Evolutionary conservation across 352 stramenopile genomes (phyloP), one percentile per base, ranked within the genome.

Genomic region (Pythium vanterpoolii): DNA sequence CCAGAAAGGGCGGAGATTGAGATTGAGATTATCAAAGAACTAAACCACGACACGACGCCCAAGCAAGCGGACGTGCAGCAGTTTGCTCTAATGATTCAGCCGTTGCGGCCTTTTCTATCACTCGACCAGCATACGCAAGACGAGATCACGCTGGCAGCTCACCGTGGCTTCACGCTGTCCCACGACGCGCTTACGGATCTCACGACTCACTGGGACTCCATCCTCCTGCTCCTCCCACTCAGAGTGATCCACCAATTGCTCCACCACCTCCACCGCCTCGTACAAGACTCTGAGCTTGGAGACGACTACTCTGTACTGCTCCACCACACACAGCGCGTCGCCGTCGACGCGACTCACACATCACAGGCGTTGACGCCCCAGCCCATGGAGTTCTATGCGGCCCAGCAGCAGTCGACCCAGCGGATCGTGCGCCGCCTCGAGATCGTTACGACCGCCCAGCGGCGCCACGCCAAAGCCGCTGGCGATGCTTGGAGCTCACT

Each of bases 221-320:
- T 55, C n/a, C 30, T 55, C n/a, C 28, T 14, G 48, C 13, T n/a
- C n/a, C 42, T 55, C 30, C 28, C 48, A 10, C 33, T 50, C 26
- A 5, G 39, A 65, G 36, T 19, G 65, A 27, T 68, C 56, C n/a
- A 45, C 39, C 5, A 58, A 55, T 4, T 47, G 68, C n/a, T 55
- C 33, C 18, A 9, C 50, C 46, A 31, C 36, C 52, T 42, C 45
- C 14, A 36, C 21, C 64, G 21, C 19, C 48, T 55, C 10, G 30
- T 19, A 16, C 9, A 28, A n/a, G 30, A 30, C n/a, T n/a, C n/a
- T n/a, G 21, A 19, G 19, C 28, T 5, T 46, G 1, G 38, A 27
- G 14, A 28, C 9, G 49, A 61, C 14, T 49, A 19, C 14, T 50
- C 54, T 19, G 66, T 68, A 42, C 48, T 75, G 10, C 27, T 77